Evolutionary conservation across 1,284 basidiomycete genomes (phyloP).

Genomic region (Cutaneotrichosporon sp.): DNA sequence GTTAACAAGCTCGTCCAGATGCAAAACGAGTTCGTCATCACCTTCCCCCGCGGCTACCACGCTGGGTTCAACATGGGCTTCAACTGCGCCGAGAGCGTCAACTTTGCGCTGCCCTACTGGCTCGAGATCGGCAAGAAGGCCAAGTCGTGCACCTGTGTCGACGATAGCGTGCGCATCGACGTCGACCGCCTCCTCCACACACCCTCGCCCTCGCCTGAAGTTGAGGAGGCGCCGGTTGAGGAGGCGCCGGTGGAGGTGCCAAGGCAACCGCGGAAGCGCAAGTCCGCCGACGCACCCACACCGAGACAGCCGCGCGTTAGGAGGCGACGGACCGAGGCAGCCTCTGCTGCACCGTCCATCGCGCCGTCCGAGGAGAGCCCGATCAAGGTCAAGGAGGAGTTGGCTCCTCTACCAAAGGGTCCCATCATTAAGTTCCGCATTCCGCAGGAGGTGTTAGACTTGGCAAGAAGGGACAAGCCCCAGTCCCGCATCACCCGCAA

Average conservation of each 20-base stretch:
- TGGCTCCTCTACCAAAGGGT: slow-evolving; percentile 8
- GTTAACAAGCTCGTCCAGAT: slow-evolving; percentile 90
- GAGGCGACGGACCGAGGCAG: slow-evolving; percentile 4
- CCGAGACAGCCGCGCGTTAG: slow-evolving; percentile 2
- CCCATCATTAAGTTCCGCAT: slow-evolving; percentile 14
- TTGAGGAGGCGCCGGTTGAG: too few species aligned
- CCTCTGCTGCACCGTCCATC: neutral
- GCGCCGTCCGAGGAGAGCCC: neutral
- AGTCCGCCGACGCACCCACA: neutral
- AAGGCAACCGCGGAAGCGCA: slow-evolving; percentile 10
- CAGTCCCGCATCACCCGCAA: slow-evolving; percentile 7
- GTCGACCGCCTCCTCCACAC: slow-evolving; percentile 72
- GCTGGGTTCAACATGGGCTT: slow-evolving; percentile 96
- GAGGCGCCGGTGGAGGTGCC: too few species aligned
- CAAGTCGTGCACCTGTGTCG: slow-evolving; percentile 78
- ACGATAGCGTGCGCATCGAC: slow-evolving; percentile 82
- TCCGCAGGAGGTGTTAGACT: slow-evolving; percentile 22
- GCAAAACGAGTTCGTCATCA: slow-evolving; percentile 91
- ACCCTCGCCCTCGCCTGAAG: neutral
- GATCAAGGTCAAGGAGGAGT: neutral
- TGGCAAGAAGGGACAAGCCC: slow-evolving; percentile 9
- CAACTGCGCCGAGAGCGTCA: slow-evolving; percentile 97
- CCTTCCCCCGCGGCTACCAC: slow-evolving; percentile 91
- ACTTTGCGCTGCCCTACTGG: slow-evolving; percentile 96
- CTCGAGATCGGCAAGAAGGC: slow-evolving; percentile 81